Evolutionary conservation across 2,329 filamentous ascomycete genomes (phyloP).

Genomic region (Fusarium xylarioides): DNA sequence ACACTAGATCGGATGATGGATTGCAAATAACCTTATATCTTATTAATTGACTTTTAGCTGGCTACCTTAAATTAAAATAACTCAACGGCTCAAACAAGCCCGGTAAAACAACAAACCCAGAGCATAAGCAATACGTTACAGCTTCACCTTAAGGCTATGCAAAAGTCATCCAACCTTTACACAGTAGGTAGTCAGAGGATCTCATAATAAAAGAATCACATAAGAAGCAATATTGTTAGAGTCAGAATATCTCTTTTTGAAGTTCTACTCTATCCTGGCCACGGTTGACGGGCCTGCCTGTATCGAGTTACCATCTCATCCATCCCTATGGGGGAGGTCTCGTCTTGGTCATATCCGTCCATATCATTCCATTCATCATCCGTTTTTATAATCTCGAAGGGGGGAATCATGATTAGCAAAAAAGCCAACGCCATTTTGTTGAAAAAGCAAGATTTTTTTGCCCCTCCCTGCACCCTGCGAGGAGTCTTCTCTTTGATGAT

Average conservation of each 20-base stretch:
- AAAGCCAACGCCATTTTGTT: slow-evolving; percentile 53
- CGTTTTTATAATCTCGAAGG: slow-evolving; percentile 43
- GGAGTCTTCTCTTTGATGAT: slow-evolving; percentile 24
- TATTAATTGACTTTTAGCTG: background rate
- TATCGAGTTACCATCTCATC: slow-evolving; percentile 34
- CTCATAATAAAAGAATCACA: background rate
- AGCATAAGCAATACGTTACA: background rate
- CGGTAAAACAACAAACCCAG: background rate
- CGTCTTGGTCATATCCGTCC: slow-evolving; percentile 26
- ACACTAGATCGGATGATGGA: background rate
- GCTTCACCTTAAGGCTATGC: background rate
- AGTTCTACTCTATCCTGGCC: slow-evolving; percentile 47
- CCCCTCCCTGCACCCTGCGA: slow-evolving; percentile 45
- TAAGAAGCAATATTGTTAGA: background rate
- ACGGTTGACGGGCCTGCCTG: slow-evolving; percentile 55
- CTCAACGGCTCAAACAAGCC: background rate
- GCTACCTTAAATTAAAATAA: background rate
- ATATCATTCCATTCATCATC: slow-evolving; percentile 40
- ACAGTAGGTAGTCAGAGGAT: background rate
- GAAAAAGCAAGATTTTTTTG: slow-evolving; percentile 53
- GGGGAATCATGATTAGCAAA: slow-evolving; percentile 51
- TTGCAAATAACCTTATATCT: background rate
- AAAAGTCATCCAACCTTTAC: background rate
- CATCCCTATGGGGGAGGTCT: slow-evolving; percentile 33
- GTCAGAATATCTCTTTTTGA: slow-evolving; percentile 34